phyloP scores from a whole-genome alignment of 2,329 filamentous ascomycete genomes.

The Nemania abortiva region DNA sequence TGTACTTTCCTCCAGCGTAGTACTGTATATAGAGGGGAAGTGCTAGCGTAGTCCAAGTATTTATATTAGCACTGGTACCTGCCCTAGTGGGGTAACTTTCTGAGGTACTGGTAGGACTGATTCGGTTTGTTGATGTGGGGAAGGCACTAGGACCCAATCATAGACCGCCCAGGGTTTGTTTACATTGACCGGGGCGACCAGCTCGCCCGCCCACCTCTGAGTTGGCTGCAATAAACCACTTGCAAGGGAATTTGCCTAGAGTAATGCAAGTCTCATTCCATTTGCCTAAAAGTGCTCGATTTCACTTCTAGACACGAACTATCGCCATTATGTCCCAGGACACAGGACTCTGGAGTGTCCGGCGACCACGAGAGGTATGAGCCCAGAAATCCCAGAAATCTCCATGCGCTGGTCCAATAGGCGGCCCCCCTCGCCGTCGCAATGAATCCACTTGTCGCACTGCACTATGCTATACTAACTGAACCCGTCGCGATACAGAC shows the following conservation, averaged over 20 bases:
- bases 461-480: conserved; percentile 19
- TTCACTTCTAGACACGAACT: conserved; percentile 9
- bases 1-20: no score
- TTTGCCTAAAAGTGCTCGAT: not conserved
- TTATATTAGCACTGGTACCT: no score
- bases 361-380: conserved; percentile 88
- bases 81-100: no score
- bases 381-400: conserved; percentile 33
- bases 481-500: conserved; percentile 68
- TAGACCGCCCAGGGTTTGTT: conserved; percentile 45
- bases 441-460: conserved; percentile 29
- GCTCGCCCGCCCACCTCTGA: conserved; percentile 14
- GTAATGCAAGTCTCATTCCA: not conserved
- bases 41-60: no score
- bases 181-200: conserved; percentile 44
- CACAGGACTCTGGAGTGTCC: conserved; percentile 88
- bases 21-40: no score
- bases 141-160: conserved; percentile 41
- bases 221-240: conserved; percentile 16
- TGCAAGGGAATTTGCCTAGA: conserved; percentile 7
- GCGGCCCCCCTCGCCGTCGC: conserved; percentile 25
- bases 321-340: conserved; percentile 81
- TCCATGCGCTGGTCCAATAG: conserved; percentile 33
- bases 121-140: conserved; percentile 42
- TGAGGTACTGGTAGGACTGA: no score